Evolutionary conservation across 78 protist genomes (phyloP).

Genomic region (Creolimax fragrantissima): DNA sequence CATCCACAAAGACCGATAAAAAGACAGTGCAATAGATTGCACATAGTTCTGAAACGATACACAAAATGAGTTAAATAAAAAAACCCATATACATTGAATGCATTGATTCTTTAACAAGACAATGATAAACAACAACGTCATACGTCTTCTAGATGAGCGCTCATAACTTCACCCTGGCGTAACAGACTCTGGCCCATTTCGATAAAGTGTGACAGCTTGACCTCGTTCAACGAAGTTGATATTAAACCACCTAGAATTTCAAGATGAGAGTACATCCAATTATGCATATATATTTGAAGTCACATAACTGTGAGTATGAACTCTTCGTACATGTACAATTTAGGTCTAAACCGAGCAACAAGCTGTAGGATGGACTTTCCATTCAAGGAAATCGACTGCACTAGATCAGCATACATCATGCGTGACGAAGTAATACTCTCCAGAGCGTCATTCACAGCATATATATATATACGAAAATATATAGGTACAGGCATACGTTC

Average conservation of each 20-base stretch:
- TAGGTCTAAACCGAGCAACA: too few relatives aligned
- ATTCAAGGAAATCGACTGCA: too few relatives aligned
- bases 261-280: neutral
- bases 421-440: too few relatives aligned
- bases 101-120: neutral
- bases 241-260: neutral
- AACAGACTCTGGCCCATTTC: neutral
- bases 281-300: neutral
- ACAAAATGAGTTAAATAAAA: neutral
- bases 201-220: neutral
- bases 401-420: too few relatives aligned
- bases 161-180: neutral
- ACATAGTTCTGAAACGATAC: neutral
- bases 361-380: too few relatives aligned
- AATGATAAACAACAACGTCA: neutral
- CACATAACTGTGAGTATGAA: too few relatives aligned
- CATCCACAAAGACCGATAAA: neutral
- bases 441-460: too few relatives aligned
- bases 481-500: neutral
- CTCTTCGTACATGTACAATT: too few relatives aligned
- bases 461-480: neutral
- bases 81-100: too few relatives aligned
- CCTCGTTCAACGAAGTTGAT: neutral
- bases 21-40: neutral
- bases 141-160: neutral